Evolutionary conservation across 345 rosid genomes (phyloP).

Genomic region (Viola odorata): DNA sequence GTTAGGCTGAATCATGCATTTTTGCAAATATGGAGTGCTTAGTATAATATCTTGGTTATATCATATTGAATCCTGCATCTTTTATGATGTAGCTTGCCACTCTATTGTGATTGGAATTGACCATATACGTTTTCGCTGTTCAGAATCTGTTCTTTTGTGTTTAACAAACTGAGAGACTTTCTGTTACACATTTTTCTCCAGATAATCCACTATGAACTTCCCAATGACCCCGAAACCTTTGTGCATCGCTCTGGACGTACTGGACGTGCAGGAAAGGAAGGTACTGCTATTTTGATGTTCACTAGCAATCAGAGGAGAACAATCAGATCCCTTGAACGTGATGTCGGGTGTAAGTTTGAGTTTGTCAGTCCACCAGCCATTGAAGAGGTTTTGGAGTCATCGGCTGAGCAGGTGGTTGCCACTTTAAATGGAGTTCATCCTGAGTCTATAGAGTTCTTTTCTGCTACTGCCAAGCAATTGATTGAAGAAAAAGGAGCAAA

Average conservation of each 20-base stretch:
- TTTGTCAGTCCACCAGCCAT: constrained; percentile 74
- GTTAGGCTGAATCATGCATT: too few species aligned
- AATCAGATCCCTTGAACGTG: constrained; percentile 83
- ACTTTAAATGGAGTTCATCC: constrained; percentile 87
- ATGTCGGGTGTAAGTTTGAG: constrained; percentile 83
- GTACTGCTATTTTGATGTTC: constrained; percentile 83
- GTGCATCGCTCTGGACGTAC: constrained; percentile 99
- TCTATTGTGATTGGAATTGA: too few species aligned
- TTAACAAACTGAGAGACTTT: not conserved
- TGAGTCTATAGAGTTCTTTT: constrained; percentile 65
- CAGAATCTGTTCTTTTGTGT: too few species aligned
- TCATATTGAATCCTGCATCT: too few species aligned
- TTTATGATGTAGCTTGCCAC: too few species aligned
- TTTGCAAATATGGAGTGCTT: not conserved
- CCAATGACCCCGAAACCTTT: constrained; percentile 95
- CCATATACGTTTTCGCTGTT: too few species aligned
- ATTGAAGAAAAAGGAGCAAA: constrained; percentile 68
- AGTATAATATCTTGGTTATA: not conserved
- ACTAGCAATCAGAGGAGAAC: constrained; percentile 82
- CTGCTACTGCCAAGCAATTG: constrained; percentile 72
- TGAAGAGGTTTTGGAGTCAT: constrained; percentile 72
- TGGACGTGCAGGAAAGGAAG: constrained; percentile 98
- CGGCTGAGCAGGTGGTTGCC: constrained; percentile 85
- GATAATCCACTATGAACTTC: constrained; percentile 96
- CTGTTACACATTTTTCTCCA: constrained; percentile 22